Percentiles rank a stretch among this genome's conserved stretches.
Conservation (phyloP, 2,329 filamentous ascomycete species). For the Diatrype stigma region DNA sequence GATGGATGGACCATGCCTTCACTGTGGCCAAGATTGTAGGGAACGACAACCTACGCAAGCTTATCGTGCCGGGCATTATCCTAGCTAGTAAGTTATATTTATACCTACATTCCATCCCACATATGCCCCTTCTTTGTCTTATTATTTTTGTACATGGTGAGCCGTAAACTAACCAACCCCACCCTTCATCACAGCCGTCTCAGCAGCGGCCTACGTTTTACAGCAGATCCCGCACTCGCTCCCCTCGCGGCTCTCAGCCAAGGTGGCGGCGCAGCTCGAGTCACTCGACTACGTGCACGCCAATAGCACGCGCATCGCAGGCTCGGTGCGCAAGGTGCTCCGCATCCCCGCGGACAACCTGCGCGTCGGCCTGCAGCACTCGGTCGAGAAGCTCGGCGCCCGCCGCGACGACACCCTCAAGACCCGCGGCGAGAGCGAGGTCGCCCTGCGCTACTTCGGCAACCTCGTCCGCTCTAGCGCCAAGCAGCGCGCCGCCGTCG, state of each 20-base stretch:
- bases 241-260: slow-evolving; percentile 76
- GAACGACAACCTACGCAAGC: slow-evolving; percentile 71
- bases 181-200: too few species aligned
- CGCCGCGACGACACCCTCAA: slow-evolving; percentile 82
- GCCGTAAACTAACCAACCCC: too few species aligned
- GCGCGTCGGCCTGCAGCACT: slow-evolving; percentile 75
- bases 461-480: slow-evolving; percentile 70
- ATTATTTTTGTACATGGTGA: slow-evolving; percentile 3
- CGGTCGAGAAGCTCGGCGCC: slow-evolving; percentile 74
- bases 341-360: slow-evolving; percentile 84
- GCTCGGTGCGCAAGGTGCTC: slow-evolving; percentile 83
- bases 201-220: slow-evolving; percentile 76
- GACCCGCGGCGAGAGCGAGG: slow-evolving; percentile 76
- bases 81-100: slow-evolving; percentile 64
- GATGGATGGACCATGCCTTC: slow-evolving; percentile 85
- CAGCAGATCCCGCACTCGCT: slow-evolving; percentile 85
- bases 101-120: not conserved
- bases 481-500: slow-evolving; percentile 45
- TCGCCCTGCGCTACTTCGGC: slow-evolving; percentile 84
- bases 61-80: slow-evolving; percentile 77
- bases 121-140: not conserved
- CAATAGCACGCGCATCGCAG: slow-evolving; percentile 80
- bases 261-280: slow-evolving; percentile 75
- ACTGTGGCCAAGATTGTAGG: slow-evolving; percentile 78
- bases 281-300: slow-evolving; percentile 88